Percentiles rank a stretch among this genome's conserved stretches.
Conservation (phyloP, 352 stramenopile genomes). For the Phytophthora multivora region DNA sequence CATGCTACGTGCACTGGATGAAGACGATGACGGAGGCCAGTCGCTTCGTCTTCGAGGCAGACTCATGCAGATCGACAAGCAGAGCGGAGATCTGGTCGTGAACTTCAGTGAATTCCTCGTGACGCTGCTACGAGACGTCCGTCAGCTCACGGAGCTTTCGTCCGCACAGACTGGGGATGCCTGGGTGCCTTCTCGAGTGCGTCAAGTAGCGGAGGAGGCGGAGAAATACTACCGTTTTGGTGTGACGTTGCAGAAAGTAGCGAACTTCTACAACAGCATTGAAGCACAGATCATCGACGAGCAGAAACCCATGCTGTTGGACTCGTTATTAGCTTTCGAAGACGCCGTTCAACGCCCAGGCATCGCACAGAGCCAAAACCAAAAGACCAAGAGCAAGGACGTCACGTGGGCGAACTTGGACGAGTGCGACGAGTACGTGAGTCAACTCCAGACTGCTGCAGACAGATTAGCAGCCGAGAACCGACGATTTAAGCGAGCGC, state of each 20-base stretch:
- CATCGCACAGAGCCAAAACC: constrained; percentile 42
- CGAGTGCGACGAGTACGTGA: constrained; percentile 94
- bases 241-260: constrained; percentile 95
- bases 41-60: constrained; percentile 75
- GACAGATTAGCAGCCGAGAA: constrained; percentile 92
- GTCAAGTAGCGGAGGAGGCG: constrained; percentile 79
- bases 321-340: constrained; percentile 93
- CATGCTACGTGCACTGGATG: constrained; percentile 68
- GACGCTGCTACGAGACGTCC: constrained; percentile 90
- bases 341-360: constrained; percentile 75
- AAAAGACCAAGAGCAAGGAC: constrained; percentile 58
- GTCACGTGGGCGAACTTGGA: constrained; percentile 92
- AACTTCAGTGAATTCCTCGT: constrained; percentile 95
- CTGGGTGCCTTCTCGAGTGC: constrained; percentile 73
- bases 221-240: constrained; percentile 95
- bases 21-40: constrained; percentile 68
- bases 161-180: constrained; percentile 39
- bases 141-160: constrained; percentile 92
- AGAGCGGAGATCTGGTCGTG: constrained; percentile 86
- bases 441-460: constrained; percentile 88
- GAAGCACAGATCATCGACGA: constrained; percentile 93
- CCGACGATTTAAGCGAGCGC: constrained; percentile 86
- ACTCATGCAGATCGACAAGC: constrained; percentile 92
- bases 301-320: constrained; percentile 95
- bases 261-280: constrained; percentile 98